Base-by-base conservation (phyloP, 768 basidiomycete genomes). In the Suillus plorans region DNA sequence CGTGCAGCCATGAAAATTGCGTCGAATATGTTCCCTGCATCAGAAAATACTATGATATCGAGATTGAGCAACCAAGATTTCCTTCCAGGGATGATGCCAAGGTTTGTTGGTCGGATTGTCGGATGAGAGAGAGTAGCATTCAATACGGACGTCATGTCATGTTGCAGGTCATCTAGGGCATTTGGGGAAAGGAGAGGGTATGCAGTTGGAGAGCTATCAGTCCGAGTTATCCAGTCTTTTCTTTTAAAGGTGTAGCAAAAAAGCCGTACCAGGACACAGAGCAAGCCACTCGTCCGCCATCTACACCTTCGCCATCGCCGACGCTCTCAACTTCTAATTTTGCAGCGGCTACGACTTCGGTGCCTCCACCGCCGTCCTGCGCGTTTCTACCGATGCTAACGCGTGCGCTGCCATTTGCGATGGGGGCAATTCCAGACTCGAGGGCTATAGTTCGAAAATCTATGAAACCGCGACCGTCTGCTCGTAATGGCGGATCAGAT, bases 381-480 rank as follows among this genome's bases (percentile, higher is more conserved):
- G 82, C 77, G 65, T 78, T 80, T 67, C 81, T 80, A 1, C 92
- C 94, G n/a, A 95, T 84, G 67, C 80, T 85, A 9, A 94, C 78
- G 28, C 85, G 84, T 6, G 92, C 92, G 67, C 92, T 94, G 7
- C 94, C 94, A 65, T 95, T 94, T 22, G 94, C 90, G 6, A 93
- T 83, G 6, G 92, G 91, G 18, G 88, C 86, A 2, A 91, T 84
- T 25, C 90, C 91, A 0, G 91, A 92, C 76, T 92, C 89, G 36
- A 96, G 84, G 9, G 85, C 79, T 25, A 95, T 82, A 0, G 84
- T 77, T 36, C 94, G 83, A 69, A 85, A 95, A 67, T 91, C 89
- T 42, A 81, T 75, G 0, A 90, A 80, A 7, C 79, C 71, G 22
- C 94, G 89, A 1, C 93, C 93, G 73, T 96, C 94, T 5, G 85